Evolutionary conservation across 441 rosid species (phyloP).

Genomic region (Gossypium gossypioides): DNA sequence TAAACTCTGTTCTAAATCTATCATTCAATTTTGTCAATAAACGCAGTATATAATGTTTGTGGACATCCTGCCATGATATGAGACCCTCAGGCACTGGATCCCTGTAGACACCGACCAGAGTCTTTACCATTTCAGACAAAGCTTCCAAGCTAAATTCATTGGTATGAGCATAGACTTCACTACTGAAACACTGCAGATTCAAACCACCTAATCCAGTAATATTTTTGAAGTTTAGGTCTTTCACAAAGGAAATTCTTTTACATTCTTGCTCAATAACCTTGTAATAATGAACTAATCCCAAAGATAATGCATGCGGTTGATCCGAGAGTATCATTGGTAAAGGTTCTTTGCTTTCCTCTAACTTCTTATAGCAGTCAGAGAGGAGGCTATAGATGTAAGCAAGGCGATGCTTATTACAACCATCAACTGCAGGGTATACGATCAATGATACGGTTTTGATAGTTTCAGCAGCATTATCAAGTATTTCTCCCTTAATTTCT

Average conservation of each 20-base stretch:
- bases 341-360: conserved; percentile 45
- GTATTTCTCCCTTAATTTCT: conserved; percentile 55
- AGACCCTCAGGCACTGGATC: conserved; percentile 47
- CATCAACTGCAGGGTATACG: conserved; percentile 80
- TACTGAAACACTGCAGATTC: conserved; percentile 49
- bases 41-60: conserved; percentile 46
- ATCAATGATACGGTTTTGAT: conserved; percentile 44
- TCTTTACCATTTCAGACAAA: conserved; percentile 76
- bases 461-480: conserved; percentile 52
- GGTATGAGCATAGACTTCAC: conserved; percentile 57
- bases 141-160: conserved; percentile 62
- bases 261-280: conserved; percentile 66
- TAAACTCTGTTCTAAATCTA: conserved; percentile 35
- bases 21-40: conserved; percentile 47
- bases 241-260: conserved; percentile 62
- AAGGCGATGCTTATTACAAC: conserved; percentile 75
- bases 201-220: conserved; percentile 58
- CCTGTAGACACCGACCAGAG: conserved; percentile 32
- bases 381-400: conserved; percentile 67
- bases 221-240: conserved; percentile 79
- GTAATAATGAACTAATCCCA: conserved; percentile 44
- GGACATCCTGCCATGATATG: conserved; percentile 65
- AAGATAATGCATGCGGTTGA: conserved; percentile 25
- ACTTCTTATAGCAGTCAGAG: conserved; percentile 57
- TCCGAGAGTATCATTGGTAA: conserved; percentile 22